These are phyloP conservation scores for Scutellaria minor DNA, from an alignment of 257 asterid genomes.

Conservation along the genomic window DNA sequence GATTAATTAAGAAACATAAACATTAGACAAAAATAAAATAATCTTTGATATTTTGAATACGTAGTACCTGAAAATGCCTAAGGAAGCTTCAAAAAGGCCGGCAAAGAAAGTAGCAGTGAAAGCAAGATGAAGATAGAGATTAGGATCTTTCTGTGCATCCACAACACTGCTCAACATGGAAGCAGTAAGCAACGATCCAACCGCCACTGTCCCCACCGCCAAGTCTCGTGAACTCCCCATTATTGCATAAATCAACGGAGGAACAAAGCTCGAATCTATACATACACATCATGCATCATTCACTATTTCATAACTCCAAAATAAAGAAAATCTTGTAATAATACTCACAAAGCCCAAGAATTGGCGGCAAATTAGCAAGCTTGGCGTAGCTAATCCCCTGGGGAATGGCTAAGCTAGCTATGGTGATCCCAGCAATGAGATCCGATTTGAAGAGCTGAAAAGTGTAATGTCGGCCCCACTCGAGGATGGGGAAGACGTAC, in stretches of 20 bases:
- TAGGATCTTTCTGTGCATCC: constrained; percentile 51
- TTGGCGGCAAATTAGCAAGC: constrained; percentile 91
- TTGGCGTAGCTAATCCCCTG: constrained; percentile 97
- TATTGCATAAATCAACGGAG: constrained; percentile 75
- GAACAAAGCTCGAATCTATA: constrained; percentile 89
- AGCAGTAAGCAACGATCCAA: constrained; percentile 75
- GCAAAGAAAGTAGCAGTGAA: constrained; percentile 85
- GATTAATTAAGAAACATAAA: no score
- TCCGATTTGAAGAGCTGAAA: constrained; percentile 63
- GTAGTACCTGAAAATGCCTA: constrained; percentile 78
- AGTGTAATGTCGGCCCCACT: constrained; percentile 85
- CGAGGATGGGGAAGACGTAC: constrained; percentile 78
- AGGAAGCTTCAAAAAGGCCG: constrained; percentile 66
- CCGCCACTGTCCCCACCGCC: constrained; percentile 94
- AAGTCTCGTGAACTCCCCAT: constrained; percentile 93
- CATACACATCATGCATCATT: no score
- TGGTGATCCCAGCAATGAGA: constrained; percentile 88
- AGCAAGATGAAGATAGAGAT: constrained; percentile 76
- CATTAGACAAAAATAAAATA: no score
- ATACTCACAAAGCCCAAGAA: constrained; percentile 89
- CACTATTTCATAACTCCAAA: no score
- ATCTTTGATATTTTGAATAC: no score
- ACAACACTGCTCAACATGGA: constrained; percentile 71
- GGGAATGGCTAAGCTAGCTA: constrained; percentile 95
- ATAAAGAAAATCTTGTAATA: no score